Percentiles rank a stretch among this genome's conserved stretches.
phyloP scores from a whole-genome alignment of 2,329 filamentous ascomycete species.

The Cordyceps javanica region DNA sequence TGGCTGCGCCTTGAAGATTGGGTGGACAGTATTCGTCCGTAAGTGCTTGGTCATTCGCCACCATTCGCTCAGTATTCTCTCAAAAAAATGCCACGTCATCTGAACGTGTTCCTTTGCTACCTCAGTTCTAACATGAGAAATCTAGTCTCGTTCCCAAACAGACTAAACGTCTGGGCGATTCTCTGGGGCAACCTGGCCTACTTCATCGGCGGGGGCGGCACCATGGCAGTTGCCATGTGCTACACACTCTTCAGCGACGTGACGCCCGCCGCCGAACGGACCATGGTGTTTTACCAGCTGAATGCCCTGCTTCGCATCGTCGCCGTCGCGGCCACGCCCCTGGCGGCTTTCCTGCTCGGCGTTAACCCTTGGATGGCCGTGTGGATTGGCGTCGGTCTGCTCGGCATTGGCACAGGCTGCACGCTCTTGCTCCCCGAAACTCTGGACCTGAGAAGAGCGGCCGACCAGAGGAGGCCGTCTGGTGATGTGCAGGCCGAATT shows the following conservation, averaged over 20 bases:
- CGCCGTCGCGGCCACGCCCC: conserved; percentile 32
- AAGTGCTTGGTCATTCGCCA: conserved; percentile 13
- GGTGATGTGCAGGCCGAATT: background rate
- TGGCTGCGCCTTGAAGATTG: conserved; percentile 23
- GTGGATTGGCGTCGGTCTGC: conserved; percentile 26
- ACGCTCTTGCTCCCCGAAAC: conserved; percentile 38
- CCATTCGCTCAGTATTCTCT: background rate
- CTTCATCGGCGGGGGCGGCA: conserved; percentile 36
- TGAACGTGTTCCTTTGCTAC: background rate
- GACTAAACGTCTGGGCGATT: conserved; percentile 35
- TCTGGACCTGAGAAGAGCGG: conserved; percentile 26
- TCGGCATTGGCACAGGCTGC: conserved; percentile 24
- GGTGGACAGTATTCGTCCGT: conserved; percentile 28
- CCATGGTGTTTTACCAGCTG: conserved; percentile 36
- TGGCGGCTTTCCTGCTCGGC: conserved; percentile 35
- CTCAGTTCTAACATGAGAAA: conserved; percentile 4
- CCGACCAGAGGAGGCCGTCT: conserved; percentile 18
- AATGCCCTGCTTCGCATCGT: conserved; percentile 30
- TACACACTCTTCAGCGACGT: conserved; percentile 42
- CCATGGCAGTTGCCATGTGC: conserved; percentile 36
- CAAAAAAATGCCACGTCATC: background rate
- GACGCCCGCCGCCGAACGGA: conserved; percentile 30
- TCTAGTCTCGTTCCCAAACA: conserved; percentile 30
- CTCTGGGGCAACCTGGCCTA: conserved; percentile 28
- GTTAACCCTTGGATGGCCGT: conserved; percentile 35